phyloP scores from a whole-genome alignment of 2,329 filamentous ascomycete genomes.

The Paecilomyces variotii region DNA sequence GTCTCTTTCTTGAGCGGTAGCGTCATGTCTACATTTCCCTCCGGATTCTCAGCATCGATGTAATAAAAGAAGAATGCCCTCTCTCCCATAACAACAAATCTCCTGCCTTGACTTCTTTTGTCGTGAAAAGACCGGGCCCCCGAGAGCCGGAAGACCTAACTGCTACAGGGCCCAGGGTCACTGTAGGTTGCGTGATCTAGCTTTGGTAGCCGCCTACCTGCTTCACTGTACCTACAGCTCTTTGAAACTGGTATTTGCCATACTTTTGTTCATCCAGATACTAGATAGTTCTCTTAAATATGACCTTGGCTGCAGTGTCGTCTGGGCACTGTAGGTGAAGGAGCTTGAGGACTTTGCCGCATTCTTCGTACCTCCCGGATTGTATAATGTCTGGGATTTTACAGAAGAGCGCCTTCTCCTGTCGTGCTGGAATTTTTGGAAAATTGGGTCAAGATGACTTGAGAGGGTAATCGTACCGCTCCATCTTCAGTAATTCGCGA shows the following conservation, averaged over 20 bases:
- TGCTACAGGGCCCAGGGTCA: conserved; percentile 32
- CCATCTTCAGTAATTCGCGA: conserved; percentile 22
- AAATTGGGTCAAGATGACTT: conserved; percentile 16
- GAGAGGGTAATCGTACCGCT: conserved; percentile 28
- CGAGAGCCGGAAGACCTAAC: conserved; percentile 33
- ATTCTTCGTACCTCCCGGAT: conserved; percentile 28
- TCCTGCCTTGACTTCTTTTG: conserved; percentile 39
- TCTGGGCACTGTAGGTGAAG: conserved; percentile 27
- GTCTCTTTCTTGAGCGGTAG: conserved; percentile 30
- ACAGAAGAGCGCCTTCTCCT: conserved; percentile 41
- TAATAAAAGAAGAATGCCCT: conserved; percentile 43
- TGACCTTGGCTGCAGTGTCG: conserved; percentile 22
- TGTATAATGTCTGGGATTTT: conserved; percentile 39
- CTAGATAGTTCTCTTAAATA: conserved; percentile 4
- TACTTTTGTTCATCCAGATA: background rate
- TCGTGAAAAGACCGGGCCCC: conserved; percentile 47
- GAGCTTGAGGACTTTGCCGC: conserved; percentile 24
- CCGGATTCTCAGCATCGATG: background rate
- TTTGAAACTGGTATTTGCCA: background rate
- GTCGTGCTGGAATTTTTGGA: conserved; percentile 1
- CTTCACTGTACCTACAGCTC: background rate
- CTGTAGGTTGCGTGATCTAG: conserved; percentile 44
- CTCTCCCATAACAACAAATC: conserved; percentile 49
- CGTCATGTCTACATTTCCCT: background rate
- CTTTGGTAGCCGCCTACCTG: background rate